These are phyloP conservation scores for Pseudocercospora fuligena DNA, from an alignment of 2,329 filamentous ascomycete genomes.

Conservation along the genomic window DNA sequence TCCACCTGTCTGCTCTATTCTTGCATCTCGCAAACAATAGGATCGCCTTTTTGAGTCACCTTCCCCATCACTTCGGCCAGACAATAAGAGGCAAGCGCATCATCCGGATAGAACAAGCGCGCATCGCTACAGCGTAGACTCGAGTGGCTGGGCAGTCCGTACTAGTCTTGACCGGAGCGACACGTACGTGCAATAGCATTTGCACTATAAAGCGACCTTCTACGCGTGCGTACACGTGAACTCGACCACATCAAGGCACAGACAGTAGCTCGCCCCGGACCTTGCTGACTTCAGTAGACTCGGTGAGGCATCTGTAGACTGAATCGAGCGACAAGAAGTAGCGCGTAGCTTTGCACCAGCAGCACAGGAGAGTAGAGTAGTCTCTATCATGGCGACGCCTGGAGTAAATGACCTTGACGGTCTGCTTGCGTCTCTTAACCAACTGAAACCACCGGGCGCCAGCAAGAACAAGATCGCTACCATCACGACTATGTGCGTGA, in stretches of 20 bases:
- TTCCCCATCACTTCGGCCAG: background rate
- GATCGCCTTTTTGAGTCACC: background rate
- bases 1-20: conserved; percentile 9
- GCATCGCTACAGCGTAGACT: conserved; percentile 7
- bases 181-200: conserved; percentile 6
- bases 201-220: conserved; percentile 5
- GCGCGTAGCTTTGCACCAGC: conserved; percentile 26
- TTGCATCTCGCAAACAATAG: conserved; percentile 4
- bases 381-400: conserved; percentile 54
- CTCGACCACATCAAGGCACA: conserved; percentile 10
- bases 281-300: conserved; percentile 30
- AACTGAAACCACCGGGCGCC: conserved; percentile 89
- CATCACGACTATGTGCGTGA: conserved; percentile 85
- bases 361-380: conserved; percentile 26
- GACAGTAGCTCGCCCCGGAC: conserved; percentile 26
- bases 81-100: background rate
- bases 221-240: conserved; percentile 11
- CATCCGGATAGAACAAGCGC: conserved; percentile 5
- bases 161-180: conserved; percentile 7
- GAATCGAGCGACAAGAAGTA: conserved; percentile 25
- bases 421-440: conserved; percentile 88
- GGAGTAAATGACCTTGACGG: conserved; percentile 89
- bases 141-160: conserved; percentile 4
- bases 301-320: conserved; percentile 32
- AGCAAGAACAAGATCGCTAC: conserved; percentile 88